Evolutionary conservation across 208 protist genomes (phyloP).

Genomic region (Herpetomonas tarakana): DNA sequence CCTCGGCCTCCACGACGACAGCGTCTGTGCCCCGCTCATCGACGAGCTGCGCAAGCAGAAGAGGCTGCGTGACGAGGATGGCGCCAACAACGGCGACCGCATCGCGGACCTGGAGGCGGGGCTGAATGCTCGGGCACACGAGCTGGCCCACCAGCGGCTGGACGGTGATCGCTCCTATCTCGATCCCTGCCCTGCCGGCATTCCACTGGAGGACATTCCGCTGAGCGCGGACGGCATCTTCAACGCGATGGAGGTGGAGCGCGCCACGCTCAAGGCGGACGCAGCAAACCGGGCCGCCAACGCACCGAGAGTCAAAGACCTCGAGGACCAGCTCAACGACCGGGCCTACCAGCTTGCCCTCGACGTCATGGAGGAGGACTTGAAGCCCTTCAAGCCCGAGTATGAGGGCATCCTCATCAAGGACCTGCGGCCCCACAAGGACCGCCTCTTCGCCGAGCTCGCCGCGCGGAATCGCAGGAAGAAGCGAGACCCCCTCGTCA

Average conservation of each 20-base stretch:
- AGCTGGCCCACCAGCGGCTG: slow-evolving; percentile 35
- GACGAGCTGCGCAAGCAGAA: slow-evolving; percentile 35
- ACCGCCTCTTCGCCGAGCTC: slow-evolving; percentile 56
- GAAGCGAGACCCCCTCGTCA: slow-evolving; percentile 25
- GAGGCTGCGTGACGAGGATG: slow-evolving; percentile 11
- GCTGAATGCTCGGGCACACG: slow-evolving; percentile 42
- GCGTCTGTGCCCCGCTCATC: slow-evolving; percentile 24
- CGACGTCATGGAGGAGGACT: slow-evolving; percentile 51
- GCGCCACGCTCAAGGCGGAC: slow-evolving; percentile 34
- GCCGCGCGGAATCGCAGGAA: slow-evolving; percentile 41
- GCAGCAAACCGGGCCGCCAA: slow-evolving; percentile 23
- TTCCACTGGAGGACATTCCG: slow-evolving; percentile 56
- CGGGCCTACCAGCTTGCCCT: slow-evolving; percentile 58
- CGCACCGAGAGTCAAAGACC: slow-evolving; percentile 29
- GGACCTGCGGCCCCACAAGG: slow-evolving; percentile 50
- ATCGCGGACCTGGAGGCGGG: slow-evolving; percentile 26
- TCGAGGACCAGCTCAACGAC: slow-evolving; percentile 51
- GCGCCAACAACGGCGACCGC: slow-evolving; percentile 14
- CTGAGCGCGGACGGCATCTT: slow-evolving; percentile 53
- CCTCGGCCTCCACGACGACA: slow-evolving; percentile 49
- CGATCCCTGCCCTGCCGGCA: slow-evolving; percentile 38
- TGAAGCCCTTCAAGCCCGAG: slow-evolving; percentile 40
- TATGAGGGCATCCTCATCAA: slow-evolving; percentile 52
- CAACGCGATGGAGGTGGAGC: slow-evolving; percentile 54
- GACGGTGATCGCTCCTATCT: slow-evolving; percentile 43